phyloP scores from a whole-genome alignment of 148 eudicot genomes.

The Spergularia marina region DNA sequence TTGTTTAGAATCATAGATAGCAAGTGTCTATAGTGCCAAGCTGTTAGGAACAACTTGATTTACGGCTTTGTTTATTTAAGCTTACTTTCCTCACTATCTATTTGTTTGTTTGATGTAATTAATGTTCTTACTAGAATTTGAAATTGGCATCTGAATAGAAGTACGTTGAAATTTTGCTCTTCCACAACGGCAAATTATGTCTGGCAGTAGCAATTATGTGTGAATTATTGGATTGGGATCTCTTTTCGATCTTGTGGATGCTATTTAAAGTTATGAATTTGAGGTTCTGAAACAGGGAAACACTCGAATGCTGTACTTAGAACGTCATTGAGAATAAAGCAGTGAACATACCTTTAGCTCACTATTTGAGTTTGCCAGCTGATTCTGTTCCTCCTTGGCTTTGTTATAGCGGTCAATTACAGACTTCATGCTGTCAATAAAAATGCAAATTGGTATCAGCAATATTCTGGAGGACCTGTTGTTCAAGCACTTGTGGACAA shows the following conservation, averaged over 20 bases:
- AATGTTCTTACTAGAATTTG: too few species aligned
- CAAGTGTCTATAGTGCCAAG: not conserved
- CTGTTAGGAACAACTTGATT: not conserved
- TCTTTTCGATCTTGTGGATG: not conserved
- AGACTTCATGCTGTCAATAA: conserved; percentile 37
- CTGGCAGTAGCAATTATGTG: not conserved
- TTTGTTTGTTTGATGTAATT: too few species aligned
- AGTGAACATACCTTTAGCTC: conserved; percentile 34
- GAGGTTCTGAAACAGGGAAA: not conserved
- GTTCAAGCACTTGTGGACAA: not conserved
- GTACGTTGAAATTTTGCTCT: not conserved
- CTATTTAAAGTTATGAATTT: not conserved
- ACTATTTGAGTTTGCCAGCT: conserved; percentile 24
- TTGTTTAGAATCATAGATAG: not conserved
- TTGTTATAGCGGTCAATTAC: conserved; percentile 39
- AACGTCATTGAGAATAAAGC: conserved; percentile 1
- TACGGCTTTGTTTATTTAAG: not conserved
- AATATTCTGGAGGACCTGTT: conserved; percentile 7
- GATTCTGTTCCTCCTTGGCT: conserved; percentile 35
- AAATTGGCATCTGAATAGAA: too few species aligned
- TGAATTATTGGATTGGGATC: not conserved
- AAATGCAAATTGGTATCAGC: conserved; percentile 14
- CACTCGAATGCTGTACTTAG: conserved; percentile 1
- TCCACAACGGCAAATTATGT: not conserved
- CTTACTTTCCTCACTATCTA: too few species aligned